Percentiles rank a stretch among this genome's conserved stretches.
phyloP scores from a whole-genome alignment of 768 basidiomycete species.

The Coprinellus micaceus region DNA sequence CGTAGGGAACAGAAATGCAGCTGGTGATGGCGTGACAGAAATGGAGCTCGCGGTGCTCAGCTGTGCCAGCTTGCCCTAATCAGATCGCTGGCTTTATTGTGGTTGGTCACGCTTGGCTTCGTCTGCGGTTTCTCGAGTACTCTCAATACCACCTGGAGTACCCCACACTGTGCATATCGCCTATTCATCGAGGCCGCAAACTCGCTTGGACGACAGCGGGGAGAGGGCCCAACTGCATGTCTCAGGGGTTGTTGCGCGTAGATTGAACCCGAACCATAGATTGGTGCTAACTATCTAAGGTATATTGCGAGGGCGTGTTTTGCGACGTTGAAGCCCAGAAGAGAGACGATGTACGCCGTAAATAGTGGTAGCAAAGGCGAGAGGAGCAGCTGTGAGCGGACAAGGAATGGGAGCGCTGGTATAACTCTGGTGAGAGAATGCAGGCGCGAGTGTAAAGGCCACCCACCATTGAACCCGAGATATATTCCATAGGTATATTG shows the following conservation, averaged over 20 bases:
- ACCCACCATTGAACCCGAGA: constrained; percentile 74
- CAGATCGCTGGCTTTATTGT: neutral
- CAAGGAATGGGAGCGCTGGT: constrained; percentile 88
- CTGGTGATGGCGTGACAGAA: neutral
- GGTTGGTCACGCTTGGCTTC: neutral
- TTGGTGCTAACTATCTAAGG: constrained; percentile 40
- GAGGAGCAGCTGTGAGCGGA: constrained; percentile 86
- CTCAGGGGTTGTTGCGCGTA: no score
- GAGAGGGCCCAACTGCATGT: no score
- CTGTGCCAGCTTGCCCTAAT: constrained; percentile 4
- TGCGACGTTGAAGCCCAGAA: constrained; percentile 90
- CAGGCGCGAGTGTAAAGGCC: constrained; percentile 6
- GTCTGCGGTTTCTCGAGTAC: constrained; percentile 1
- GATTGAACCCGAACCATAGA: no score
- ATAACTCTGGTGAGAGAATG: neutral
- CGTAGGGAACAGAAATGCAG: constrained; percentile 10
- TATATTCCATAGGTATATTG: constrained; percentile 94
- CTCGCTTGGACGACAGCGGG: no score
- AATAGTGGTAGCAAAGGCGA: constrained; percentile 86
- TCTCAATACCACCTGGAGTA: no score
- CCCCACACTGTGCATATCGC: no score
- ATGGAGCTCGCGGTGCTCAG: neutral
- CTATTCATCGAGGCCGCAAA: no score
- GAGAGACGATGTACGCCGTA: constrained; percentile 77
- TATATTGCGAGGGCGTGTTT: constrained; percentile 76